Percentiles rank a stretch among this genome's conserved stretches.
Evolutionary conservation across 2,329 filamentous ascomycete species (phyloP).

Genomic region (Sarocladium brachiariae): DNA sequence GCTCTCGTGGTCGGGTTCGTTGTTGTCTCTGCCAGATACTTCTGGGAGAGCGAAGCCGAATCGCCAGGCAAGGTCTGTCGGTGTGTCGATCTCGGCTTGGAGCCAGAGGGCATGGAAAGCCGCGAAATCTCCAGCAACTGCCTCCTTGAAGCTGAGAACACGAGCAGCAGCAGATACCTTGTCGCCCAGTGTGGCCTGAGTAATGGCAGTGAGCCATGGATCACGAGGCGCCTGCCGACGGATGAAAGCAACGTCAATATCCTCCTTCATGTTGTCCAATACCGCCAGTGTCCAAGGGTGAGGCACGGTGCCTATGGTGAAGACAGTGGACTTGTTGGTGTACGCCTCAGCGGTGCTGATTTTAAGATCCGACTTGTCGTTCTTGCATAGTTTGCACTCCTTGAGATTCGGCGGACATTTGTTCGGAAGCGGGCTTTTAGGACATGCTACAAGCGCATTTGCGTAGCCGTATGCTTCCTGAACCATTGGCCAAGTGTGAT

Average conservation of each 20-base stretch:
- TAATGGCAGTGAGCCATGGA: constrained; percentile 67
- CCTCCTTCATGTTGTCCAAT: constrained; percentile 55
- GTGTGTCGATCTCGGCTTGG: constrained; percentile 57
- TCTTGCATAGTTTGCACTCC: constrained; percentile 65
- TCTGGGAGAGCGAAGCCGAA: constrained; percentile 79
- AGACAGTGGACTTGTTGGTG: constrained; percentile 64
- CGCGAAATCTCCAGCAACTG: constrained; percentile 63
- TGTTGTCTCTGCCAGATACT: constrained; percentile 21
- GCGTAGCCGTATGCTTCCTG: constrained; percentile 66
- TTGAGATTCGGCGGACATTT: constrained; percentile 79
- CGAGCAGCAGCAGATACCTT: constrained; percentile 51
- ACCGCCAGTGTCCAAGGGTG: constrained; percentile 82
- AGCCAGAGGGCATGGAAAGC: constrained; percentile 70
- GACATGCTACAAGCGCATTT: constrained; percentile 67
- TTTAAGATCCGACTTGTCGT: constrained; percentile 54
- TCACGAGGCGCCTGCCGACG: constrained; percentile 66
- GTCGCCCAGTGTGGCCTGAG: constrained; percentile 57
- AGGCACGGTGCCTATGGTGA: constrained; percentile 80
- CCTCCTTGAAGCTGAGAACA: constrained; percentile 71
- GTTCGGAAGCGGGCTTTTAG: constrained; percentile 61
- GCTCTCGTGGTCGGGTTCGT: constrained; percentile 41
- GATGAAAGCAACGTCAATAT: constrained; percentile 58
- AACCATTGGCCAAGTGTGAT: constrained; percentile 68
- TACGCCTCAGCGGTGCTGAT: constrained; percentile 62
- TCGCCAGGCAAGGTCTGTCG: constrained; percentile 76